phyloP scores from a whole-genome alignment of 352 stramenopile genomes.

The Globisporangium recalcitrans region DNA sequence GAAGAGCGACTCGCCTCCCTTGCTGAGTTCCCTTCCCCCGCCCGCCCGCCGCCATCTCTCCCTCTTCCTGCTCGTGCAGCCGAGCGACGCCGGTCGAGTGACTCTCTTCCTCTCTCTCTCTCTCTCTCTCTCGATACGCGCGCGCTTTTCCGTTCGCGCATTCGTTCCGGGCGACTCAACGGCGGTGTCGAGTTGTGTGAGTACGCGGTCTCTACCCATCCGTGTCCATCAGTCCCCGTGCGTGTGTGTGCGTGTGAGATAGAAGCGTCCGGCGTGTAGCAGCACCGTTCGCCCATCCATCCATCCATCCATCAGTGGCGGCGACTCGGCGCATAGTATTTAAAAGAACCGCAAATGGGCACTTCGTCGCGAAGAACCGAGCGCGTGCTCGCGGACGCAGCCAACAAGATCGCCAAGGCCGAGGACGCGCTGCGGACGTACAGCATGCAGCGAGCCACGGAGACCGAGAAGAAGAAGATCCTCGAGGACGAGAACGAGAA shows the following conservation, averaged over 20 bases:
- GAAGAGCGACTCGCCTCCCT: not conserved
- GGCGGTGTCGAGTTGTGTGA: not conserved
- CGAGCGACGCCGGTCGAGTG: not conserved
- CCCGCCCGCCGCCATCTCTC: not conserved
- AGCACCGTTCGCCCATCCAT: not conserved
- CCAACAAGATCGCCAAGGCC: slow-evolving; percentile 66
- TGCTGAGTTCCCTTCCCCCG: not conserved
- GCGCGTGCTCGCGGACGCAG: slow-evolving; percentile 64
- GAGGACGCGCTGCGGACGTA: slow-evolving; percentile 59
- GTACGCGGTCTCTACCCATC: not conserved
- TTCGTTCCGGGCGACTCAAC: not conserved
- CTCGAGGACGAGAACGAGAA: slow-evolving; percentile 83
- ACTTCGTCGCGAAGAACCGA: slow-evolving; percentile 46
- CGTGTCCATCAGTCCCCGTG: not conserved
- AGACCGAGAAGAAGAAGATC: slow-evolving; percentile 61
- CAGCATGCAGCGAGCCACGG: slow-evolving; percentile 38
- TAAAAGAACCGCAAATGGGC: slow-evolving; percentile 30
- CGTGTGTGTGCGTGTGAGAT: not conserved
- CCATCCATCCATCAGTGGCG: not conserved
- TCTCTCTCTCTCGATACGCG: not conserved
- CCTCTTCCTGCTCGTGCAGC: not conserved
- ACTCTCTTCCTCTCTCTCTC: not conserved
- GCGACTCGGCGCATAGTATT: slow-evolving; percentile 4
- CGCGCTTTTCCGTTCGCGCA: no score
- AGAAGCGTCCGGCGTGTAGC: not conserved